Evolutionary conservation across 2,329 filamentous ascomycete species (phyloP), one percentile per base, ranked within the genome.

Genomic region (Xylariaceae sp.): DNA sequence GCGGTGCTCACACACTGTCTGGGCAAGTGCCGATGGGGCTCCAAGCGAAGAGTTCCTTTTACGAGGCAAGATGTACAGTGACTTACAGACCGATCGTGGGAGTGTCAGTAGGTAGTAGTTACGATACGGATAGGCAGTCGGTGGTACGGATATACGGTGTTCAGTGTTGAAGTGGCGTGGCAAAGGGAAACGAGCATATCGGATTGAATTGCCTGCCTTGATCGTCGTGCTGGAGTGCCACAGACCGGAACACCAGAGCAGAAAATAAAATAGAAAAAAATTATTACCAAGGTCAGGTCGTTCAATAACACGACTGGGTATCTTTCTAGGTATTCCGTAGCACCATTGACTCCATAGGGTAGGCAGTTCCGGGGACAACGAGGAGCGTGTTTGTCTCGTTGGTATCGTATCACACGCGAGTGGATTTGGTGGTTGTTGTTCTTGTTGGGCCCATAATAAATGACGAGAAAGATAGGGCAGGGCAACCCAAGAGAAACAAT

Each of bases 1-100:
- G 23, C 23, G 23, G 23, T 5, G 23, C 23, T 30, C 37, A 10
- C 37, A 41, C 37, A 41, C 57, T 56, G 62, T 59, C 64, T 63
- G 57, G 53, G 53, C 54, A 65, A 64, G 63, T 63, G 61, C 65
- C 64, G 63, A 66, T 63, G 61, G 49, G 37, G 37, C 9, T 8
- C 37, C 37, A 41, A 41, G 37, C 37, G 37, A 41, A 9, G 11
- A 41, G 11, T 10, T 10, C 8, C 2, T 5, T 30, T 30, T 13
- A 41, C 37, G 37, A 41, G 11, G 37, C 11, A 41, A 41, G 23
- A 30, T 30, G 37, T 41, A 41, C 37, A 41, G 37, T 41, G 37
- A 41, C 37, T 41, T 41, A 41, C 11, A 13, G 37, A 9, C 23
- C 23, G 23, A 30, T 30, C 23, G 23, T 30, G 23, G 23, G 23